These are phyloP conservation scores for Collybia nuda DNA, from an alignment of 768 basidiomycete species.

Conservation along the genomic window DNA sequence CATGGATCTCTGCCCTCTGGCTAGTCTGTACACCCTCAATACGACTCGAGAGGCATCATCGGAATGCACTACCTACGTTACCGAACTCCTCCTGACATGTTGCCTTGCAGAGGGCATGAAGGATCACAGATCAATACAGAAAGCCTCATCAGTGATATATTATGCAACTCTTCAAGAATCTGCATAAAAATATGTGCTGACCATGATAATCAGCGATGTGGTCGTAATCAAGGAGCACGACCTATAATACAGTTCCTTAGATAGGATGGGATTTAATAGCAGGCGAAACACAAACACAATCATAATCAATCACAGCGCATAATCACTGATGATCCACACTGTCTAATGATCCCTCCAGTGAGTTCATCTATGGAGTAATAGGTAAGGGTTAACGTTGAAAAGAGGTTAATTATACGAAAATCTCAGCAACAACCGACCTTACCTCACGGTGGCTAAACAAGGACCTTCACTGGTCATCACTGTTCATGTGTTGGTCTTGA, in stretches of 20 bases:
- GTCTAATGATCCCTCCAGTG: slow-evolving; percentile 77
- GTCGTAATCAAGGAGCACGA: slow-evolving; percentile 79
- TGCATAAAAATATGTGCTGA: slow-evolving; percentile 27
- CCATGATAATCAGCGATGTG: slow-evolving; percentile 79
- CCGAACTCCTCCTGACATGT: slow-evolving; percentile 73
- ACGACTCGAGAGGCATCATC: slow-evolving; percentile 64
- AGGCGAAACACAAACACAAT: slow-evolving; percentile 56
- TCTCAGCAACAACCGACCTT: too few relatives aligned
- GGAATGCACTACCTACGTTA: too few relatives aligned
- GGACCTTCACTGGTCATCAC: too few relatives aligned
- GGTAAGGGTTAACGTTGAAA: too few relatives aligned
- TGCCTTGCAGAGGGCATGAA: slow-evolving; percentile 69
- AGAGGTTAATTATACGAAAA: too few relatives aligned
- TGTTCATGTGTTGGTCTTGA: too few relatives aligned
- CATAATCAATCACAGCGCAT: slow-evolving; percentile 81
- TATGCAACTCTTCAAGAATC: background rate
- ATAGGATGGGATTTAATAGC: too few relatives aligned
- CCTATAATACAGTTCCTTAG: slow-evolving; percentile 38
- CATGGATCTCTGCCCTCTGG: too few relatives aligned
- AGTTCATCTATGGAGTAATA: slow-evolving; percentile 89
- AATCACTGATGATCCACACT: slow-evolving; percentile 72
- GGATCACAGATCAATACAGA: slow-evolving; percentile 53
- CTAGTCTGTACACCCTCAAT: slow-evolving; percentile 48
- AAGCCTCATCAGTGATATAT: slow-evolving; percentile 37
- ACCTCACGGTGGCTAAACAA: too few relatives aligned